A percentile compares a stretch with the other conserved stretches of the same genome.
These are phyloP conservation scores for Camelina laxa DNA, from an alignment of 345 rosid species.

Conservation along the genomic window DNA sequence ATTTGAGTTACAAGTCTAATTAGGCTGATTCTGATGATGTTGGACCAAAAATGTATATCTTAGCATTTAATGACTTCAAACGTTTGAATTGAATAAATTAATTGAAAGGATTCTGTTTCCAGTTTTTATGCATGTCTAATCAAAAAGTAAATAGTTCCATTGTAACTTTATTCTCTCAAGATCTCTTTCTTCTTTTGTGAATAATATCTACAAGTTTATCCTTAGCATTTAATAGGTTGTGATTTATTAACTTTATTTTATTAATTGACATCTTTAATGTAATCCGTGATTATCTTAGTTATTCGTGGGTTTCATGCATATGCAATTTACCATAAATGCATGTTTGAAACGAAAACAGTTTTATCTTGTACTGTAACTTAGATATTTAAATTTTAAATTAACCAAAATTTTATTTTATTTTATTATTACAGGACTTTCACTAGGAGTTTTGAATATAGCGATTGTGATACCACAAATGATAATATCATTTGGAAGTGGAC, in stretches of 20 bases:
- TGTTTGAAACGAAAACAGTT: neutral
- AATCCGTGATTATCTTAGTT: neutral
- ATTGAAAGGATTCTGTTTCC: constrained; percentile 22
- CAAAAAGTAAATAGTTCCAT: neutral
- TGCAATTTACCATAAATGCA: neutral
- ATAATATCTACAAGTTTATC: constrained; percentile 22
- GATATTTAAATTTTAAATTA: neutral
- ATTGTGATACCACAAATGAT: constrained; percentile 75
- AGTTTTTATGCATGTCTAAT: neutral
- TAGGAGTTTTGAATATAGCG: constrained; percentile 80
- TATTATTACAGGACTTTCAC: constrained; percentile 62
- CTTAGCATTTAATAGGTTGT: neutral
- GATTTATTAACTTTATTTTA: neutral
- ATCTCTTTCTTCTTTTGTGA: neutral
- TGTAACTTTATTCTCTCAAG: neutral
- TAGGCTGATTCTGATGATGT: neutral
- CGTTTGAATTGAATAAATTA: constrained; percentile 20
- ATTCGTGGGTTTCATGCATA: neutral
- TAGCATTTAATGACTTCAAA: constrained; percentile 21
- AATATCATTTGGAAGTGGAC: constrained; percentile 30
- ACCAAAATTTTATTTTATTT: neutral
- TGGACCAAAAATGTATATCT: neutral
- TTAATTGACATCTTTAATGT: neutral
- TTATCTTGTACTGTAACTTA: neutral
- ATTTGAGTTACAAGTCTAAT: neutral